Evolutionary conservation across 169 alveolate species (phyloP).

Genomic region (Cyclospora cayetanensis): DNA sequence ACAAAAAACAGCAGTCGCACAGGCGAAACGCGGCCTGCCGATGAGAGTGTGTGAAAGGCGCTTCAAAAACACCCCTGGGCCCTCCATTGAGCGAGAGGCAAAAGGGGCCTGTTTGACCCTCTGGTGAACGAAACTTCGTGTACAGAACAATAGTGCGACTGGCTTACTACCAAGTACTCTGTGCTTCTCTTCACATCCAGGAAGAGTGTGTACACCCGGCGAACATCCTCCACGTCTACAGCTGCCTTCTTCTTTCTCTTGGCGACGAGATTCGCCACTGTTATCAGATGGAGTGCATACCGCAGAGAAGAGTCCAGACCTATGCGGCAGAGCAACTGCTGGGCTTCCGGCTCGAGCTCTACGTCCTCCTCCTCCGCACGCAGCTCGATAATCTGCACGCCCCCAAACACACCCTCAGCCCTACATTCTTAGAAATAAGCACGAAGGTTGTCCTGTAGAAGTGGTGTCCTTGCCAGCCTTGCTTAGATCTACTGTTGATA

Average conservation of each 20-base stretch:
- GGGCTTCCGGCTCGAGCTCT: slow-evolving; percentile 96
- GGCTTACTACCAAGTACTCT: slow-evolving; percentile 90
- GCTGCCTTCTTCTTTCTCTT: slow-evolving; percentile 87
- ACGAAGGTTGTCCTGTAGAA: too few relatives aligned
- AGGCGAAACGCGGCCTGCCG: too few relatives aligned
- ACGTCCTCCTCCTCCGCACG: slow-evolving; percentile 99
- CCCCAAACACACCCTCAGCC: slow-evolving; percentile 1
- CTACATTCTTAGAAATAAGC: neutral
- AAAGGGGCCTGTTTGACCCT: too few relatives aligned
- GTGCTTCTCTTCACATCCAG: slow-evolving; percentile 97
- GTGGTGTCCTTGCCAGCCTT: too few relatives aligned
- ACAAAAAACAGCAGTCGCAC: too few relatives aligned
- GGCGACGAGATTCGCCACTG: slow-evolving; percentile 76
- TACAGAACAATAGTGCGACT: neutral
- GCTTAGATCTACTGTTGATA: too few relatives aligned
- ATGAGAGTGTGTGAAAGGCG: too few relatives aligned
- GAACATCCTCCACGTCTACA: slow-evolving; percentile 96
- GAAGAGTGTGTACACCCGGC: slow-evolving; percentile 95
- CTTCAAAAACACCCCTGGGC: too few relatives aligned
- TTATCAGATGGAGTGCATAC: slow-evolving; percentile 84
- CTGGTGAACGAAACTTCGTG: too few relatives aligned
- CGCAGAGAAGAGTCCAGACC: slow-evolving; percentile 96
- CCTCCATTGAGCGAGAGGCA: too few relatives aligned
- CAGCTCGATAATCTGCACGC: slow-evolving; percentile 92
- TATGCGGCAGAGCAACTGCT: slow-evolving; percentile 94